Base-by-base conservation (phyloP, 1,139 yeast species). In the Saccharomyces hybrid region DNA sequence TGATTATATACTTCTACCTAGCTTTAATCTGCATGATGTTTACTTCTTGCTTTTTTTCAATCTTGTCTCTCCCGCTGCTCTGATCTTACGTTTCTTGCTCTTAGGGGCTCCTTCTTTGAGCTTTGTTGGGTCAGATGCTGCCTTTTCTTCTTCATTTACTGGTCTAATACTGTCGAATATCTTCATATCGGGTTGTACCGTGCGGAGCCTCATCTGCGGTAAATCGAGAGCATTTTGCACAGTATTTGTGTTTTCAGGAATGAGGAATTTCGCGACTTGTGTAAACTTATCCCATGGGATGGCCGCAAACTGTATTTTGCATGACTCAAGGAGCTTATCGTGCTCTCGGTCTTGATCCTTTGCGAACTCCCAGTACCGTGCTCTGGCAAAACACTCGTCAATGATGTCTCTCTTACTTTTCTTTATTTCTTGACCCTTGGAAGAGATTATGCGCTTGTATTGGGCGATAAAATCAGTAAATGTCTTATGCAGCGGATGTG, bases 221-320 rank as follows among this genome's bases (percentile, higher is more conserved):
- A 58, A 87, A 70, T 1, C 89, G 76, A 54, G 95, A 76, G 62
- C 78, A 78, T 61, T 84, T 76, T 56, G 82, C 64, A 0, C 97
- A 8, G 50, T 93, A 1, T 86, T 81, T 55, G 86, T 72, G 54
- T 77, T 75, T 66, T 88, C 96, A 1, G 83, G 75, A 2, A 82
- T 83, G 41, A 81, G 81, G 62, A 90, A 86, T 53, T 78, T 81
- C 11, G 89, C 75, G 7, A 38, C 44, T 11, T 38, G 44, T 4
- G 44, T 74, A 65, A 90, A 90, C 58, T 87, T 88, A 57, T 84
- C 84, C 99, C 99, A 93, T 69, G 91, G 91, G 26, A 89, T 84
- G 31, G 86, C 80, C 0, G 95, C 91, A 70, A 78, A 88, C 49
- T 80, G 83, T 28, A 81, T 56, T 59, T 75, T 70, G 52, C 78